Evolutionary conservation across 2,329 filamentous ascomycete genomes (phyloP).

Genomic region (Fusarium poae): DNA sequence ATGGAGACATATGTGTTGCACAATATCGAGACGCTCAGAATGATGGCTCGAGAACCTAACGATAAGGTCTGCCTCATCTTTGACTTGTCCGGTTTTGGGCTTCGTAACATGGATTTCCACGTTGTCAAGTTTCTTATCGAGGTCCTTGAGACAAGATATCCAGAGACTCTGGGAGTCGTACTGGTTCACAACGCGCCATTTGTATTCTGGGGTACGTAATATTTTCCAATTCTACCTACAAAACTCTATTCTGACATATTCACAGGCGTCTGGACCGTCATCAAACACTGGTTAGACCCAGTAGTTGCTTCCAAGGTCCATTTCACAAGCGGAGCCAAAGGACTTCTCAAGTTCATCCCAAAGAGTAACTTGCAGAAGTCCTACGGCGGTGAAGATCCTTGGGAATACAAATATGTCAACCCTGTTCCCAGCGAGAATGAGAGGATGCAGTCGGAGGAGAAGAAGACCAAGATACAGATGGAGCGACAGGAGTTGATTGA

Average conservation of each 20-base stretch:
- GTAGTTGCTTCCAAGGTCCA: slow-evolving; percentile 80
- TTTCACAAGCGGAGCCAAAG: slow-evolving; percentile 73
- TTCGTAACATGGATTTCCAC: slow-evolving; percentile 82
- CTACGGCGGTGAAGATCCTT: slow-evolving; percentile 75
- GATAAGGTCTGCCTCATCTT: slow-evolving; percentile 66
- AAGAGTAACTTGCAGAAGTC: slow-evolving; percentile 69
- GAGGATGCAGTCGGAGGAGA: slow-evolving; percentile 49
- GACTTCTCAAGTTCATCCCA: slow-evolving; percentile 71
- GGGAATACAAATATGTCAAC: slow-evolving; percentile 74
- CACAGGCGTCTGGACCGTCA: slow-evolving; percentile 67
- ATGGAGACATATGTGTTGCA: slow-evolving; percentile 57
- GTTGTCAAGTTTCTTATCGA: slow-evolving; percentile 85
- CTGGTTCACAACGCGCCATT: slow-evolving; percentile 82
- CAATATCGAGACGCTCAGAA: slow-evolving; percentile 55
- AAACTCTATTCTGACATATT: neutral
- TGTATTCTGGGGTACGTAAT: slow-evolving; percentile 67
- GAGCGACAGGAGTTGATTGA: slow-evolving; percentile 66
- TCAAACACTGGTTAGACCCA: slow-evolving; percentile 81
- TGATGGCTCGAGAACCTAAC: slow-evolving; percentile 44
- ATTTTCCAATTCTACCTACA: neutral
- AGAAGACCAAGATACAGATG: slow-evolving; percentile 62
- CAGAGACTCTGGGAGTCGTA: slow-evolving; percentile 77
- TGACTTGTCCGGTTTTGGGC: slow-evolving; percentile 77
- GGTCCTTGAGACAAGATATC: slow-evolving; percentile 83
- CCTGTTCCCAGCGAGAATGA: slow-evolving; percentile 71